Base-by-base conservation (phyloP, 495 filamentous ascomycete species). In the Aspergillus taichungensis region DNA sequence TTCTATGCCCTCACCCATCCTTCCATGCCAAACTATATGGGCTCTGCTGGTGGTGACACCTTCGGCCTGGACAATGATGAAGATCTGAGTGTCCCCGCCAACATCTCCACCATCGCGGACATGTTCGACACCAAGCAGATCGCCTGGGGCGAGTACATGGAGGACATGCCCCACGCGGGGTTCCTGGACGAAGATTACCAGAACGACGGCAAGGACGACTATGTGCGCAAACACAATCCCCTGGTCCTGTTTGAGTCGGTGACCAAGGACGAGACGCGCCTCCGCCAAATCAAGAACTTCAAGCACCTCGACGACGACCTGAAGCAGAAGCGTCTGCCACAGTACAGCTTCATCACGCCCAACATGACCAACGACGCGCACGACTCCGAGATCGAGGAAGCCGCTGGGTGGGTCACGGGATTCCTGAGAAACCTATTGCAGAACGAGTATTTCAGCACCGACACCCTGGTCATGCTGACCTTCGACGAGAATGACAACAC, bases 171-270 rank as follows among this genome's bases (percentile, higher is more conserved):
- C 9, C 82, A 82, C 59, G 60, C 78, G 6, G 84, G 83, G 30
- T 87, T 76, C 66, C 67, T 77, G 50, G 82, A 77, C 10, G 71
- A 62, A 50, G 76, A 74, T 33, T 72, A 70, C 45, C 73, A 74
- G 46, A 41, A 64, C 35, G 65, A 61, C 10, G 65, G 68, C 9
- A 60, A 59, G 9, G 76, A 80, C 39, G 75, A 78, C 59, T 88
- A 88, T 53, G 82, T 87, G 2, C 75, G 84, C 45, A 88, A 87
- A 67, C 84, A 87, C 64, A 85, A 85, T 62, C 83, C 82, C 0
- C 53, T 78, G 37, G 62, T 84, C 34, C 68, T 77, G 41, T 82
- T 70, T 46, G 71, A 83, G 54, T 73, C 70, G 13, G 72, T 83
- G n/a, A 70, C 74, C 18, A 56, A 61, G 11, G 69, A 76, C 43